These are phyloP conservation scores for Globisporangium carolinianum DNA, from an alignment of 352 stramenopile genomes.

Conservation along the genomic window DNA sequence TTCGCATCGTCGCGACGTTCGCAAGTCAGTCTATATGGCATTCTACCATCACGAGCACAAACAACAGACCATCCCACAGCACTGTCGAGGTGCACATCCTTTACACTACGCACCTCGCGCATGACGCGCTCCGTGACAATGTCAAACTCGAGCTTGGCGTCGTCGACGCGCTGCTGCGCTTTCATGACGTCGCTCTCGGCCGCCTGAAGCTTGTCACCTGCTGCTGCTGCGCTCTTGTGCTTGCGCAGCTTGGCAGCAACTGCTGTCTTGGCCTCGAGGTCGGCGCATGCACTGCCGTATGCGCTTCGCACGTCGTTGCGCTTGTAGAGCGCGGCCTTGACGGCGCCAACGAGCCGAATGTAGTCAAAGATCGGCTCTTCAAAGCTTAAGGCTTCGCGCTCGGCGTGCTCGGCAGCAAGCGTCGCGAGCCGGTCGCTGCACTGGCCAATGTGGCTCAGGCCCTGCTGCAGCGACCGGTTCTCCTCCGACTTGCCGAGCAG, in stretches of 20 bases:
- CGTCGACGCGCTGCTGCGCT: constrained; percentile 81
- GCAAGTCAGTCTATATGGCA: not conserved
- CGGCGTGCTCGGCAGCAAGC: constrained; percentile 89
- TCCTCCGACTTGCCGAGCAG: constrained; percentile 92
- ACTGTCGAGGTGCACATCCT: too few relatives aligned
- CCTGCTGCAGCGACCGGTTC: constrained; percentile 88
- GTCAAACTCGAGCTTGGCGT: constrained; percentile 91
- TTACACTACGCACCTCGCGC: constrained; percentile 48
- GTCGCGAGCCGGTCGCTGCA: constrained; percentile 90
- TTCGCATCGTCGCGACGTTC: not conserved
- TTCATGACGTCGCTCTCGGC: constrained; percentile 72
- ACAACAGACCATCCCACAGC: not conserved
- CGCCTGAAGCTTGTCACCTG: constrained; percentile 77
- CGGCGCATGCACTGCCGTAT: constrained; percentile 80
- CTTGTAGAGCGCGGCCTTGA: constrained; percentile 91
- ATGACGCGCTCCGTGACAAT: constrained; percentile 92
- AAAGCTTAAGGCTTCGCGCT: constrained; percentile 90
- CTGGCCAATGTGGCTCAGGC: constrained; percentile 88
- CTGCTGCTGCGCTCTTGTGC: constrained; percentile 48
- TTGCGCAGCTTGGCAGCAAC: constrained; percentile 60
- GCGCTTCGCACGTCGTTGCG: constrained; percentile 89
- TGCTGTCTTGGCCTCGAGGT: constrained; percentile 83
- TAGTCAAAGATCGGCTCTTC: constrained; percentile 96
- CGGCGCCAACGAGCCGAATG: constrained; percentile 93
- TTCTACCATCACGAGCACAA: not conserved